A percentile compares a stretch with the other conserved stretches of the same genome.
These are phyloP conservation scores for Cladorrhinum sp. DNA, from an alignment of 2,329 filamentous ascomycete genomes.

Conservation along the genomic window DNA sequence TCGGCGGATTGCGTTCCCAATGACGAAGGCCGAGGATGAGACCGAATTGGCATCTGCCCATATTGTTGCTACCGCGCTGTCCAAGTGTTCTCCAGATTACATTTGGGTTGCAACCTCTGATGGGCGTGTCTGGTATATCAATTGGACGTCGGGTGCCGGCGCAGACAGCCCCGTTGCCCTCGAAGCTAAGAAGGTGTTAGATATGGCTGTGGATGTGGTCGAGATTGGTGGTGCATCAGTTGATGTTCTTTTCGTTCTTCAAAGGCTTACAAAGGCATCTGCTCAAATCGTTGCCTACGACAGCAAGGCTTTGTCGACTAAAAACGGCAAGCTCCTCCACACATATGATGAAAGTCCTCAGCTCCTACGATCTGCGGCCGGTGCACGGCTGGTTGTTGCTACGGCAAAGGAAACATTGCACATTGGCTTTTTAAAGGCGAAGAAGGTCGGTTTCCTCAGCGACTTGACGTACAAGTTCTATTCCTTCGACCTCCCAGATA, in stretches of 20 bases:
- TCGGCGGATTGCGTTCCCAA: constrained; percentile 62
- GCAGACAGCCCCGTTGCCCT: constrained; percentile 42
- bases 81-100: constrained; percentile 42
- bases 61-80: constrained; percentile 42
- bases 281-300: constrained; percentile 49
- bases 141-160: constrained; percentile 54
- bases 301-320: constrained; percentile 28
- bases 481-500: constrained; percentile 58
- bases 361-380: constrained; percentile 36
- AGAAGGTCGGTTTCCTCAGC: constrained; percentile 34
- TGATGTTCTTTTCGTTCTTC: constrained; percentile 49
- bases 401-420: constrained; percentile 54
- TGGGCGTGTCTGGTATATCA: constrained; percentile 54
- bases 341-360: constrained; percentile 28
- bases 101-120: constrained; percentile 61
- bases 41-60: constrained; percentile 32
- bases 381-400: constrained; percentile 58
- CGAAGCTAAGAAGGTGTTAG: constrained; percentile 43
- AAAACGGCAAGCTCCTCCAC: constrained; percentile 24
- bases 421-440: constrained; percentile 51
- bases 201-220: constrained; percentile 43
- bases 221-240: constrained; percentile 33
- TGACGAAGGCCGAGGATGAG: constrained; percentile 28
- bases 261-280: constrained; percentile 37
- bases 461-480: constrained; percentile 55